Conservation (phyloP, 208 protist genomes). For the Acanthamoeba lenticulata region DNA sequence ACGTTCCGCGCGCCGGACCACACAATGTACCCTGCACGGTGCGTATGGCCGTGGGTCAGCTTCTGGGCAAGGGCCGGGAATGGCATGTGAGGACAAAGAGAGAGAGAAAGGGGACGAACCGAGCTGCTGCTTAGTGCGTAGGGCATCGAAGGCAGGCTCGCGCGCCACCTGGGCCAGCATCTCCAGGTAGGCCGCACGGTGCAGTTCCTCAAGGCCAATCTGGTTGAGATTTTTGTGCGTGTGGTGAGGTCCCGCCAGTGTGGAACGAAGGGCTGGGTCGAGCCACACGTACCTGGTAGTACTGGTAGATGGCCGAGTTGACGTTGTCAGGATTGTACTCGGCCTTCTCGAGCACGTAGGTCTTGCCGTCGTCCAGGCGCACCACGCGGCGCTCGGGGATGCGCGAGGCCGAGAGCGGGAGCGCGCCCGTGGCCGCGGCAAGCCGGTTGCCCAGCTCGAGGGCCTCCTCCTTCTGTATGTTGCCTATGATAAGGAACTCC, state of each 20-base stretch:
- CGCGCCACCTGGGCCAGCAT: conserved; percentile 33
- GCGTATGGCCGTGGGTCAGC: too few species aligned
- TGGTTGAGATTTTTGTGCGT: too few species aligned
- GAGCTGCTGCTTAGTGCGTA: conserved; percentile 54
- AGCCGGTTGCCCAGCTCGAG: not conserved
- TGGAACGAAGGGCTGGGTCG: too few species aligned
- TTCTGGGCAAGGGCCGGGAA: too few species aligned
- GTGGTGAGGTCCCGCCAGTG: too few species aligned
- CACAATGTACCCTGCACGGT: conserved; percentile 45
- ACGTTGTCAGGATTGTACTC: conserved; percentile 19
- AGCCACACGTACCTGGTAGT: conserved; percentile 66
- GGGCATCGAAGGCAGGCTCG: conserved; percentile 46
- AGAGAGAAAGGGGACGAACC: not conserved
- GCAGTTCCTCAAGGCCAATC: conserved; percentile 6
- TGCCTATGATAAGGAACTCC: conserved; percentile 23
- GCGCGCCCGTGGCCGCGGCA: not conserved
- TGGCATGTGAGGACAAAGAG: too few species aligned
- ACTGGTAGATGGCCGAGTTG: conserved; percentile 67
- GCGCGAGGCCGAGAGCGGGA: not conserved
- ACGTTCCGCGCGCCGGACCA: conserved; percentile 56
- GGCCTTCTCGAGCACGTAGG: conserved; percentile 15
- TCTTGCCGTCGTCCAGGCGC: conserved; percentile 31
- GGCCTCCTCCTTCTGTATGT: conserved; percentile 31
- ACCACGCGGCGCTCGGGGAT: conserved; percentile 42
- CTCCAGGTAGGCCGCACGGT: not conserved